These are phyloP conservation scores for Elaeis oleifera DNA, from an alignment of 202 grass and related monocot species.

Conservation along the genomic window DNA sequence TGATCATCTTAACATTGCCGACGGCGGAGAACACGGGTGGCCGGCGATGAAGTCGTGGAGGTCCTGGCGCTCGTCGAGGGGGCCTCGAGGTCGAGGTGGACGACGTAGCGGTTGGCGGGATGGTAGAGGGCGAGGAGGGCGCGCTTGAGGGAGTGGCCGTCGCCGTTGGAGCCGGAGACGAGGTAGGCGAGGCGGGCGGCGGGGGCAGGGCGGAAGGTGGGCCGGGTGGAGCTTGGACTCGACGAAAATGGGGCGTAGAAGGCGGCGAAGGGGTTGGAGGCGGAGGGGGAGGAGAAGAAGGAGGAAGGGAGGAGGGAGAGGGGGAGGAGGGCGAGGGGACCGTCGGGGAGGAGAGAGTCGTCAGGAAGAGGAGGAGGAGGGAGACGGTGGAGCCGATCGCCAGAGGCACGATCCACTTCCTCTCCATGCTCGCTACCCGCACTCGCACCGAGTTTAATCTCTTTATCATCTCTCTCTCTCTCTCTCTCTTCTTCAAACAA, in stretches of 20 bases:
- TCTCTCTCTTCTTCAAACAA: background rate
- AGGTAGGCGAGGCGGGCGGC: conserved; percentile 42
- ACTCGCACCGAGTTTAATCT: too few relatives aligned
- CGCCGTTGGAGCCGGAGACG: conserved; percentile 54
- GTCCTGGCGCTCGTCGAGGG: conserved; percentile 39
- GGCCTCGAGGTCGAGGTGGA: conserved; percentile 72
- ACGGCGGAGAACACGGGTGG: conserved; percentile 36
- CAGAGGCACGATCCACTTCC: conserved; percentile 19
- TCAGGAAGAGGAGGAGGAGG: conserved; percentile 29
- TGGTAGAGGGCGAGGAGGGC: conserved; percentile 80
- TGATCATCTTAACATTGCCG: conserved; percentile 54
- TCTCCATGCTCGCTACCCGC: conserved; percentile 21
- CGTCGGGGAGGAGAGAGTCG: background rate
- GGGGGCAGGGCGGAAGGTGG: conserved; percentile 23
- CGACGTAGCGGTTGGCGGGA: conserved; percentile 71
- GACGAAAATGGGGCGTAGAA: too few relatives aligned
- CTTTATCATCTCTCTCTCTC: background rate
- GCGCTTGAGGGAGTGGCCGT: conserved; percentile 45
- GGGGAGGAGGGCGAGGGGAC: conserved; percentile 13
- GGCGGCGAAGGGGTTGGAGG: background rate
- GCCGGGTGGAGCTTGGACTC: background rate
- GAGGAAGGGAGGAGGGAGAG: conserved; percentile 13
- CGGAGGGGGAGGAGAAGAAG: conserved; percentile 8
- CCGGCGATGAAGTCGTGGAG: conserved; percentile 38
- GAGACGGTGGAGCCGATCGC: conserved; percentile 19